A percentile compares a stretch with the other conserved stretches of the same genome.
phyloP scores from a whole-genome alignment of 441 rosid species.

The Hypseocharis bilobata region DNA sequence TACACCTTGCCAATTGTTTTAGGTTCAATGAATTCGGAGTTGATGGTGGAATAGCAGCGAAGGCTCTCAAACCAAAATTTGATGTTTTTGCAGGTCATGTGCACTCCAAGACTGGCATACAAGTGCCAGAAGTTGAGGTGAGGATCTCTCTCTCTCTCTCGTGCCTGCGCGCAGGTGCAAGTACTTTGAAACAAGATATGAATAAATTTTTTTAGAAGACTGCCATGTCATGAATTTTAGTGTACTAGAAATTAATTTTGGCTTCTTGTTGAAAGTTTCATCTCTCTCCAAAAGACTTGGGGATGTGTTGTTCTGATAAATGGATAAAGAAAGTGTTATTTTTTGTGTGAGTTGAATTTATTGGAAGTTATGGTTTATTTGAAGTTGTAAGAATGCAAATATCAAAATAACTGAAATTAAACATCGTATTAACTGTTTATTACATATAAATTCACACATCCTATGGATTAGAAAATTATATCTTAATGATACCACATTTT shows the following conservation, averaged over 20 bases:
- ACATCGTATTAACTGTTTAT: too few species aligned
- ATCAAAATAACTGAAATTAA: too few species aligned
- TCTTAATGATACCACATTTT: too few species aligned
- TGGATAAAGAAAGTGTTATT: not conserved
- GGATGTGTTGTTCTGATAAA: not conserved
- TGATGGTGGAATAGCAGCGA: constrained; percentile 8
- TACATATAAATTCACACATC: too few species aligned
- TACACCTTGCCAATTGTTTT: too few species aligned
- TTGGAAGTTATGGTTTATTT: too few species aligned
- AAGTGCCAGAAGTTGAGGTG: constrained; percentile 5
- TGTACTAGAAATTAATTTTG: not conserved
- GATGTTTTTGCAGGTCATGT: not conserved
- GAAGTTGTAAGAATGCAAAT: too few species aligned
- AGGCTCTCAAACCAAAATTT: constrained; percentile 5
- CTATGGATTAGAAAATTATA: too few species aligned
- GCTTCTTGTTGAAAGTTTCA: not conserved
- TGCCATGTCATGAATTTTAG: not conserved
- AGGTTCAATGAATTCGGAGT: constrained; percentile 9
- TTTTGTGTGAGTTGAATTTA: too few species aligned
- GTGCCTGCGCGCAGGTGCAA: not conserved
- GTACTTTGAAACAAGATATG: too few species aligned
- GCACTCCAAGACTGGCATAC: not conserved
- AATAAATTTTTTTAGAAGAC: too few species aligned
- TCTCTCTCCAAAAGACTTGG: not conserved
- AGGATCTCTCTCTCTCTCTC: not conserved